Percentiles rank a stretch among this genome's conserved stretches.
These are phyloP conservation scores for Polychytrium aggregatum DNA, from an alignment of 192 early-diverging fungal species.

Conservation along the genomic window DNA sequence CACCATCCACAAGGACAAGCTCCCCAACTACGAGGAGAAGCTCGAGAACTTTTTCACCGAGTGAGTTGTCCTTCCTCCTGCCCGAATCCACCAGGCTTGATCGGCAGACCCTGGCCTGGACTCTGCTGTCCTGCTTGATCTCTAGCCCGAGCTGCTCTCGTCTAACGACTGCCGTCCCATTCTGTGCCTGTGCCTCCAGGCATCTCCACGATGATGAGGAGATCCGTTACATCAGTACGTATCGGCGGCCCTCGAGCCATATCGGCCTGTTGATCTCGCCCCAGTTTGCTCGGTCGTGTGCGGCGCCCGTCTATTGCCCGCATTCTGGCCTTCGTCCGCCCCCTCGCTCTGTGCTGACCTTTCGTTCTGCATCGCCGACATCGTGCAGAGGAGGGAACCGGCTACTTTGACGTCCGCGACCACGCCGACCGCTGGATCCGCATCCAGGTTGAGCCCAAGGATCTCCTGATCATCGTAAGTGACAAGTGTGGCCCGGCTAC, in stretches of 20 bases:
- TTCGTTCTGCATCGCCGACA: too few species aligned
- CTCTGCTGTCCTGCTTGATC: too few species aligned
- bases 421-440: constrained; percentile 72
- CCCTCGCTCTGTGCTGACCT: too few species aligned
- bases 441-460: constrained; percentile 57
- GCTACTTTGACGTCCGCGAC: constrained; percentile 70
- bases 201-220: constrained; percentile 97
- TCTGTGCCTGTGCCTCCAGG: too few species aligned
- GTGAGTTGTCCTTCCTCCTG: background rate
- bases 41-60: constrained; percentile 88
- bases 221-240: constrained; percentile 84
- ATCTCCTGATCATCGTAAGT: constrained; percentile 74
- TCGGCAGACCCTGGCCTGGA: too few species aligned
- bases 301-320: too few species aligned
- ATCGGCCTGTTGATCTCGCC: too few species aligned
- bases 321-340: too few species aligned
- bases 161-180: background rate
- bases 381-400: constrained; percentile 79
- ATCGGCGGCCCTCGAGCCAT: too few species aligned
- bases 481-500: background rate
- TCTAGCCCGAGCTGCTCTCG: background rate
- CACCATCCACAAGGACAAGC: constrained; percentile 60
- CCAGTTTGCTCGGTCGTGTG: too few species aligned
- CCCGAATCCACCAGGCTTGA: background rate
- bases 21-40: constrained; percentile 86